phyloP scores from a whole-genome alignment of 148 eudicot species.

The Chenopodium berlandieri region DNA sequence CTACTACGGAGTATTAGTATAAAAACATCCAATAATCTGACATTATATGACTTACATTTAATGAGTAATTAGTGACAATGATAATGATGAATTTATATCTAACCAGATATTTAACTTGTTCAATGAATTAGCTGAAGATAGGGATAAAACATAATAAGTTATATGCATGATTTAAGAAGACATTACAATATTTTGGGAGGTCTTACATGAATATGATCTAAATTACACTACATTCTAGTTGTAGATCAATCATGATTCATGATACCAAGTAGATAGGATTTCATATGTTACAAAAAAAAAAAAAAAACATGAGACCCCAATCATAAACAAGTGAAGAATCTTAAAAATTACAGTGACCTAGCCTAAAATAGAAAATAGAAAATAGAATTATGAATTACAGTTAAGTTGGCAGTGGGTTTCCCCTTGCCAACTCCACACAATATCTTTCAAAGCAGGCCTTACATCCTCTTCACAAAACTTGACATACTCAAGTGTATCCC shows the following conservation, averaged over 20 bases:
- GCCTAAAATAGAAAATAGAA: background rate
- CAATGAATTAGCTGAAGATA: no score
- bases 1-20: no score
- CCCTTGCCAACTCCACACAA: slow-evolving; percentile 97
- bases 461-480: slow-evolving; percentile 77
- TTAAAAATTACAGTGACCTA: background rate
- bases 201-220: background rate
- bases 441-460: slow-evolving; percentile 72
- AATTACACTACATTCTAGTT: no score
- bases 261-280: background rate
- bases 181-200: background rate
- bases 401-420: slow-evolving; percentile 34
- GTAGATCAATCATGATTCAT: background rate
- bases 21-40: no score
- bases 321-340: background rate
- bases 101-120: no score
- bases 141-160: background rate
- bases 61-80: no score
- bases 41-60: no score
- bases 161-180: background rate
- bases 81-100: no score
- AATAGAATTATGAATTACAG: slow-evolving; percentile 6
- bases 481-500: slow-evolving; percentile 79
- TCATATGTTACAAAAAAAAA: background rate
- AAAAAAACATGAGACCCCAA: background rate